Evolutionary conservation across 257 asterid genomes (phyloP).

Genomic region (Plantago ovata): DNA sequence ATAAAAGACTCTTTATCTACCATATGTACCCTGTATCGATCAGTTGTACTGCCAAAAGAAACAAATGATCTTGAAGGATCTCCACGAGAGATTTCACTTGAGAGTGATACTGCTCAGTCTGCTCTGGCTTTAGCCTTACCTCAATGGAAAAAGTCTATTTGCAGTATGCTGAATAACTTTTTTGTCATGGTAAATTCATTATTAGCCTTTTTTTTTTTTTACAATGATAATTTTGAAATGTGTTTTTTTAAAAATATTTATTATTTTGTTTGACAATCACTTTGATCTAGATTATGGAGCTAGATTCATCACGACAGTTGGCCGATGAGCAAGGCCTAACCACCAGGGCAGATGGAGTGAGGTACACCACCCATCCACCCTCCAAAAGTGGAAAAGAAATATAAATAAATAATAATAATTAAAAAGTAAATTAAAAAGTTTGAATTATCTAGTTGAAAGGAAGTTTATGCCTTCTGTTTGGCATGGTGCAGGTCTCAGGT

Average conservation of each 20-base stretch:
- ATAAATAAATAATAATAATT: too few species aligned
- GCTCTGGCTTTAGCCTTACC: slow-evolving; percentile 59
- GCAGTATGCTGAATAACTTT: slow-evolving; percentile 53
- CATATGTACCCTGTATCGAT: slow-evolving; percentile 38
- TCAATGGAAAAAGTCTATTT: slow-evolving; percentile 45
- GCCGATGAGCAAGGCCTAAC: slow-evolving; percentile 74
- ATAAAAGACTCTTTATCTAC: slow-evolving; percentile 54
- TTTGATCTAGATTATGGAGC: slow-evolving; percentile 61
- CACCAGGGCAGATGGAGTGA: slow-evolving; percentile 77
- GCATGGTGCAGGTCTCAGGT: slow-evolving; percentile 65
- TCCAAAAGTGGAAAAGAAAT: too few species aligned
- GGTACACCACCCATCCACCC: slow-evolving; percentile 35
- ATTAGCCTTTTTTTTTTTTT: slow-evolving; percentile 21
- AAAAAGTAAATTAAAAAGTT: too few species aligned
- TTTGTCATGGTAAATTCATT: slow-evolving; percentile 52
- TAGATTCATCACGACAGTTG: slow-evolving; percentile 55
- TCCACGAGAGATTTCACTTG: slow-evolving; percentile 26
- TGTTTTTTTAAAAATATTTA: too few species aligned
- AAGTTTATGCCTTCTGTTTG: slow-evolving; percentile 19
- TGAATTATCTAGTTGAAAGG: slow-evolving; percentile 6
- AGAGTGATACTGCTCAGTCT: slow-evolving; percentile 30
- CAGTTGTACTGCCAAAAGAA: slow-evolving; percentile 31
- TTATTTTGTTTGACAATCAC: slow-evolving; percentile 18
- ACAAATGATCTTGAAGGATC: slow-evolving; percentile 24
- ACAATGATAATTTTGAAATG: slow-evolving; percentile 17